Percentiles rank a stretch among this genome's conserved stretches.
Evolutionary conservation across 257 asterid genomes (phyloP).

Genomic region (Scutellaria baicalensis): DNA sequence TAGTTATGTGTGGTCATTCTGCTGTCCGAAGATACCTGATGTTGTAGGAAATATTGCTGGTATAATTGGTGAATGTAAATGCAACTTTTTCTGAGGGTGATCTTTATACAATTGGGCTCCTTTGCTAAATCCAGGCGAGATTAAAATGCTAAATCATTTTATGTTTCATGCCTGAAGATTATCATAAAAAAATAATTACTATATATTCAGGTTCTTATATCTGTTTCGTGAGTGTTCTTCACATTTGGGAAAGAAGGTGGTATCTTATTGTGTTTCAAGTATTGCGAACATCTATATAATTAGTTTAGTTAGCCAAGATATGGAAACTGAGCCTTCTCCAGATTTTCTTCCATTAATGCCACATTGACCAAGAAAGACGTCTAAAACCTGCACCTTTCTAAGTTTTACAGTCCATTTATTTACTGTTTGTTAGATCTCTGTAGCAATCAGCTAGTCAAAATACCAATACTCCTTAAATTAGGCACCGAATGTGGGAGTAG

Average conservation of each 20-base stretch:
- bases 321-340: not conserved
- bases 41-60: not conserved
- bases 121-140: not conserved
- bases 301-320: not conserved
- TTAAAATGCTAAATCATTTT: not conserved
- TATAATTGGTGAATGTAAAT: not conserved
- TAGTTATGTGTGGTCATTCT: not conserved
- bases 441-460: not conserved
- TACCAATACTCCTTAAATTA: not conserved
- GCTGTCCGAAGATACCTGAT: not conserved
- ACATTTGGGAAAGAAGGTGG: not conserved
- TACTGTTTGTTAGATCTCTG: not conserved
- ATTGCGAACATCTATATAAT: not conserved
- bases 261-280: not conserved
- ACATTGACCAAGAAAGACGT: not conserved
- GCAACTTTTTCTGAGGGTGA: not conserved
- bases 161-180: not conserved
- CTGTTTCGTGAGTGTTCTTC: not conserved
- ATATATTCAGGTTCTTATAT: not conserved
- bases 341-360: not conserved
- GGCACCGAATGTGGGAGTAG: not conserved
- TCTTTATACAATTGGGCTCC: not conserved
- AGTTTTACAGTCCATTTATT: not conserved
- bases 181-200: not conserved
- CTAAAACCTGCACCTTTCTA: not conserved